Percentiles rank a stretch among this genome's conserved stretches.
These are phyloP conservation scores for Boletus subcaerulescens DNA, from an alignment of 768 basidiomycete genomes.

Conservation along the genomic window DNA sequence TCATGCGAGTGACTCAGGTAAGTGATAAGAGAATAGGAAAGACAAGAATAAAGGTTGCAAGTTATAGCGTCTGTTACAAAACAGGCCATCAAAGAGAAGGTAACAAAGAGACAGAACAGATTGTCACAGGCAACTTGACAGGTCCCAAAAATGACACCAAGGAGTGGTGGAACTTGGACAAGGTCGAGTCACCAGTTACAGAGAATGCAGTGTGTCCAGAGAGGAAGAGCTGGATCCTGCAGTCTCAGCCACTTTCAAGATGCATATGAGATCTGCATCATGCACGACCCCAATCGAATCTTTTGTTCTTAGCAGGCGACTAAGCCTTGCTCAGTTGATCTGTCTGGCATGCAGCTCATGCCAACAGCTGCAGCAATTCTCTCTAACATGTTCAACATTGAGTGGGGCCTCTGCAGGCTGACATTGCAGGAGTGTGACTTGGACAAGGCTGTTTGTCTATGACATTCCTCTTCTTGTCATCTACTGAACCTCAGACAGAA, in stretches of 20 bases:
- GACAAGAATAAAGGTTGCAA: no score
- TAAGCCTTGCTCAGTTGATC: constrained; percentile 68
- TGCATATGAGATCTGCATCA: constrained; percentile 21
- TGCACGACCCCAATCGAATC: neutral
- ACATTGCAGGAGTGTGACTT: constrained; percentile 85
- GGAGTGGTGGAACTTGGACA: constrained; percentile 83
- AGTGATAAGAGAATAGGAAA: no score
- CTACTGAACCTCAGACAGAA: constrained; percentile 41
- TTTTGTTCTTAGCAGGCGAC: constrained; percentile 40
- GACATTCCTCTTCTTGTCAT: neutral
- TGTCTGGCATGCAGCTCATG: constrained; percentile 77
- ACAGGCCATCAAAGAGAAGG: constrained; percentile 68
- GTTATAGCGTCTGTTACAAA: no score
- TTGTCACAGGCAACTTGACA: constrained; percentile 55
- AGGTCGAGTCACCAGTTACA: constrained; percentile 84
- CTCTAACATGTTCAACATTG: constrained; percentile 87
- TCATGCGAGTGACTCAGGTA: no score
- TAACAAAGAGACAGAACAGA: constrained; percentile 63
- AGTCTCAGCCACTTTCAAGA: constrained; percentile 69
- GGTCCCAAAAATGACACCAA: constrained; percentile 37
- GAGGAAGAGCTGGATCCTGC: constrained; percentile 67
- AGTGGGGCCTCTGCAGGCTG: constrained; percentile 89
- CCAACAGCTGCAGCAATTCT: constrained; percentile 70
- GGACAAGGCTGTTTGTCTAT: constrained; percentile 62
- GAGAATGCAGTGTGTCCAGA: constrained; percentile 76